Percentiles rank a stretch among this genome's conserved stretches.
Evolutionary conservation across 1,284 basidiomycete genomes (phyloP).

Genomic region (Cryptococcus floricola): DNA sequence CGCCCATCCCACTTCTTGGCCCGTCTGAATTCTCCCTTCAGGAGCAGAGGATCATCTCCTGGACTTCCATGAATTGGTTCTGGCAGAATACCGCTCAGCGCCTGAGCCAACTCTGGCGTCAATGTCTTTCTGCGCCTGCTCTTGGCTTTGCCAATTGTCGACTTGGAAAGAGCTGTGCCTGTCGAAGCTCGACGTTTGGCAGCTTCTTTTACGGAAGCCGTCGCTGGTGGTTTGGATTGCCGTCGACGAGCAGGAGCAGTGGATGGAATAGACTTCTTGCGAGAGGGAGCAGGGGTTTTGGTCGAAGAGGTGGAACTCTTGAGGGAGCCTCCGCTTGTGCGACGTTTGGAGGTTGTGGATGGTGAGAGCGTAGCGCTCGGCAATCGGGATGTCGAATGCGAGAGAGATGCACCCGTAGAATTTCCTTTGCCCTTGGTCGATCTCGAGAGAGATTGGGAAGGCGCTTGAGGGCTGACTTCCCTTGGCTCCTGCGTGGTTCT

Average conservation of each 20-base stretch:
- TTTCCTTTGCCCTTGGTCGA: no score
- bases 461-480: not conserved
- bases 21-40: slow-evolving; percentile 1
- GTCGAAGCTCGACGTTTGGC: slow-evolving; percentile 9
- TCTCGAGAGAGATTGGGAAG: not conserved
- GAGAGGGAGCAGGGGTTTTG: not conserved
- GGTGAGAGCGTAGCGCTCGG: slow-evolving; percentile 5
- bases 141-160: not conserved
- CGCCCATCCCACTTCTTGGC: not conserved
- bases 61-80: slow-evolving; percentile 17
- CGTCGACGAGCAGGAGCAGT: slow-evolving; percentile 6
- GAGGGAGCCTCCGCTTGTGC: slow-evolving; percentile 2
- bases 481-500: not conserved
- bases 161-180: slow-evolving; percentile 1
- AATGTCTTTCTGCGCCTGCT: slow-evolving; percentile 3
- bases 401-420: no score
- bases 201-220: not conserved
- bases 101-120: slow-evolving; percentile 7
- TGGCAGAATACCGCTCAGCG: slow-evolving; percentile 8
- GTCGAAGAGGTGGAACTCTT: not conserved
- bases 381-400: not conserved
- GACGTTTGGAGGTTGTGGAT: not conserved
- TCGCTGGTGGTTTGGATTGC: not conserved
- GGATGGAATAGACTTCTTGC: slow-evolving; percentile 1
- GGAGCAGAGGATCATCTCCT: slow-evolving; percentile 26